phyloP scores from a whole-genome alignment of 1,284 basidiomycete species.

The Abortiporus biennis region DNA sequence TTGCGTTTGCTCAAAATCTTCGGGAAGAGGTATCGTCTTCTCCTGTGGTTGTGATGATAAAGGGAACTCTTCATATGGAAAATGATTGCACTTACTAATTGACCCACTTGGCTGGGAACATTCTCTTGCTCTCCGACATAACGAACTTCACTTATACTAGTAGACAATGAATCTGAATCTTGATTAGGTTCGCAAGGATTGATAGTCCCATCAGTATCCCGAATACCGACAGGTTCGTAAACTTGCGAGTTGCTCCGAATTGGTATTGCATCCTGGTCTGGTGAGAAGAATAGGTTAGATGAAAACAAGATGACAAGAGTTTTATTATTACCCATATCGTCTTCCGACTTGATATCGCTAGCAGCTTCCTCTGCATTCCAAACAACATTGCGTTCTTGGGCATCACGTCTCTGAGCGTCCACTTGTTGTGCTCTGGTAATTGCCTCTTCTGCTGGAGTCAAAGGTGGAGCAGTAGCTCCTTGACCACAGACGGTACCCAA shows the following conservation, averaged over 20 bases:
- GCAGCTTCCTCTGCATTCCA: constrained; percentile 38
- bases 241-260: too few relatives aligned
- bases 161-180: constrained; percentile 14
- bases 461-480: constrained; percentile 25
- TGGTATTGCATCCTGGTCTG: too few relatives aligned
- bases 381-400: constrained; percentile 33
- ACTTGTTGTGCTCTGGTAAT: constrained; percentile 43
- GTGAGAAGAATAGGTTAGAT: too few relatives aligned
- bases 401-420: constrained; percentile 46
- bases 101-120: constrained; percentile 48
- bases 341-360: constrained; percentile 21
- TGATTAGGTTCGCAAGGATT: constrained; percentile 15
- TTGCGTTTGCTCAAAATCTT: constrained; percentile 22
- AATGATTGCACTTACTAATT: constrained; percentile 39
- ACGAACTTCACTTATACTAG: constrained; percentile 28
- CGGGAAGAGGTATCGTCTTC: not conserved
- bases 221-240: constrained; percentile 24
- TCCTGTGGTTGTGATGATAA: not conserved
- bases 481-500: constrained; percentile 38
- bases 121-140: constrained; percentile 47
- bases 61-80: not conserved
- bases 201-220: constrained; percentile 26
- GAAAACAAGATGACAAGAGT: not conserved
- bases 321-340: too few relatives aligned
- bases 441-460: constrained; percentile 53